Conservation (phyloP, 1,284 basidiomycete genomes). For the Gymnopus androsaceus region DNA sequence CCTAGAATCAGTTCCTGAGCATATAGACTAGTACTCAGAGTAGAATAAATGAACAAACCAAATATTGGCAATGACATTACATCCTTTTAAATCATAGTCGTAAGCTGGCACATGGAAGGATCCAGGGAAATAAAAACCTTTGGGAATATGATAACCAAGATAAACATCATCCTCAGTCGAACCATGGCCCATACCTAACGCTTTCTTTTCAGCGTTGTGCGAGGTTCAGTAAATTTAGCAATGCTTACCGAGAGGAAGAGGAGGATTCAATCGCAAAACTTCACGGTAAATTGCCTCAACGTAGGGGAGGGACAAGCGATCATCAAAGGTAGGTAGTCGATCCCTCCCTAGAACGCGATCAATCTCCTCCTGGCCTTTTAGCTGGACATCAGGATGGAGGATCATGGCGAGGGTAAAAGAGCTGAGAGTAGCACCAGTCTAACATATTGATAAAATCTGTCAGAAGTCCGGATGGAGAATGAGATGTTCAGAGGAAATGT, state of each 20-base stretch:
- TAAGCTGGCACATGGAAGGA: neutral
- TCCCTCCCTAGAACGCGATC: constrained; percentile 29
- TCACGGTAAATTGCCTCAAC: constrained; percentile 33
- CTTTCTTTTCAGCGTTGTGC: neutral
- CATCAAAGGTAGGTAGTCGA: constrained; percentile 32
- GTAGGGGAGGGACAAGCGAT: constrained; percentile 29
- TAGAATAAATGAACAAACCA: neutral
- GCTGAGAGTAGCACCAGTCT: constrained; percentile 13
- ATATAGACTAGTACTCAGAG: neutral
- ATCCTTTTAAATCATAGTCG: neutral
- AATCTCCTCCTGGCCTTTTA: constrained; percentile 30
- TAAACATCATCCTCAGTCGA: constrained; percentile 8
- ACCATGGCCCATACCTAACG: neutral
- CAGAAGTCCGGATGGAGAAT: neutral
- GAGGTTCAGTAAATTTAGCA: neutral
- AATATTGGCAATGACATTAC: constrained; percentile 7
- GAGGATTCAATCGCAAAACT: constrained; percentile 28
- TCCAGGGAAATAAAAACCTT: neutral
- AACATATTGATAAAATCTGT: neutral
- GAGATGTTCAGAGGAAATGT: no score
- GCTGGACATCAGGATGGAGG: constrained; percentile 29
- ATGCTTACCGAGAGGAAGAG: constrained; percentile 10
- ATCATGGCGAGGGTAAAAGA: constrained; percentile 26
- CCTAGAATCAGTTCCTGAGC: neutral
- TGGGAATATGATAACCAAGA: constrained; percentile 9